Evolutionary conservation across 2,329 filamentous ascomycete genomes (phyloP).

Genomic region (Lojkania enalia): DNA sequence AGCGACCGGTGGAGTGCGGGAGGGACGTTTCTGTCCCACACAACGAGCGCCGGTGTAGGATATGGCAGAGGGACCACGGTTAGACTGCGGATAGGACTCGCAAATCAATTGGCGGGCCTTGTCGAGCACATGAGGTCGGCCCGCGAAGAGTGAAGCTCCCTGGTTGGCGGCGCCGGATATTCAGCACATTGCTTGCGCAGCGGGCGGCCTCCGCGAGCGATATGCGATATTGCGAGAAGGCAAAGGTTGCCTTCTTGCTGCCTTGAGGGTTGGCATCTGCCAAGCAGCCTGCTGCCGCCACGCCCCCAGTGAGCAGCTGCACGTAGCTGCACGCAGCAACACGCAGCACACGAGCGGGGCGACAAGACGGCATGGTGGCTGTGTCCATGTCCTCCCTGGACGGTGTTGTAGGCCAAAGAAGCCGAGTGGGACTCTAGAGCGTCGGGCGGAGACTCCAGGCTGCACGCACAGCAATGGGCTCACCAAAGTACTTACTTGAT

Average conservation of each 20-base stretch:
- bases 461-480: too few relatives aligned
- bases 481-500: too few relatives aligned
- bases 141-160: conserved; percentile 23
- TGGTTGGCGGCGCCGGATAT: conserved; percentile 15
- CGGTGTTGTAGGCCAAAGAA: too few relatives aligned
- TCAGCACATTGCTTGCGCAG: conserved; percentile 11
- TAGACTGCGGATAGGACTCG: conserved; percentile 6
- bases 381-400: neutral
- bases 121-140: neutral
- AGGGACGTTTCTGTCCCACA: conserved; percentile 25
- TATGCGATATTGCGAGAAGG: conserved; percentile 20
- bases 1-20: conserved; percentile 11
- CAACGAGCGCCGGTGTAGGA: conserved; percentile 33
- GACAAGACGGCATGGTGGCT: conserved; percentile 1
- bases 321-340: conserved; percentile 15
- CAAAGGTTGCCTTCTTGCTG: conserved; percentile 10
- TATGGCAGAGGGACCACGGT: conserved; percentile 21
- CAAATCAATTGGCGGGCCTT: conserved; percentile 1
- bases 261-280: too few relatives aligned
- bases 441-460: too few relatives aligned
- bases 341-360: neutral
- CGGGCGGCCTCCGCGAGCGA: conserved; percentile 28
- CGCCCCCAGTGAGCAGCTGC: too few relatives aligned
- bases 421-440: too few relatives aligned
- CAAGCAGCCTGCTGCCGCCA: conserved; percentile 16